Base-by-base conservation (phyloP, 768 basidiomycete species). In the Rhizopogon salebrosus region DNA sequence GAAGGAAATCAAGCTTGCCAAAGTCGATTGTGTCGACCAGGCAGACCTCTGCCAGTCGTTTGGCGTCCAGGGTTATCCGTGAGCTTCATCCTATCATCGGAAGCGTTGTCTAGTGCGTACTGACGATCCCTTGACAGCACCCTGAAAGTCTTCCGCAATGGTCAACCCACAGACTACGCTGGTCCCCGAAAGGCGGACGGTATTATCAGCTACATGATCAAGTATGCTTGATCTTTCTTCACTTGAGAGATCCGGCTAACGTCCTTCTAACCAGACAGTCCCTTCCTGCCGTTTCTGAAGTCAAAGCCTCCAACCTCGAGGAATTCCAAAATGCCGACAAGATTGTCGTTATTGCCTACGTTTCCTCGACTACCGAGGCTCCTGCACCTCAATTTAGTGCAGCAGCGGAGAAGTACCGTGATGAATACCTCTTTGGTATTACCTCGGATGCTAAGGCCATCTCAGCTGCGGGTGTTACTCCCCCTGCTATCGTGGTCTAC, bases 11-110 rank as follows among this genome's bases (percentile, higher is more conserved):
- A 88, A 88, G 69, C 72, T 99, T 49, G 94, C 94, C 59, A 95
- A 98, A 67, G 95, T 98, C 48, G 93, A 98, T 76, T 98, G 95
- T 70, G 95, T 97, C 41, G 94, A 91, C 57, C 78, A 98, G 63
- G 83, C 87, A 23, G 94, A 95, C 50, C 81, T 99, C 27, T 99
- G 97, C 73, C 85, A 90, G 66, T 63, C 79, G 46, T 85, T 94
- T 53, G 94, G 89, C 38, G 81, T 99, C 40, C 84, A 87, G 68
- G 95, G 95, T 14, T 99, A 99, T 75, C 94, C 94, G 93, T 94
- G 62, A 63, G 92, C 76, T 42, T 14, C 27, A 24, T 13, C 9
- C 18, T 40, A 11, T 41, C 5, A 16, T 35, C 20, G 6, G 2
- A 24, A 10, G 14, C 41, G 16, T 13, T 16, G n/a, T 13, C 2